phyloP scores from a whole-genome alignment of 345 rosid genomes.

The Lagerstroemia speciosa region DNA sequence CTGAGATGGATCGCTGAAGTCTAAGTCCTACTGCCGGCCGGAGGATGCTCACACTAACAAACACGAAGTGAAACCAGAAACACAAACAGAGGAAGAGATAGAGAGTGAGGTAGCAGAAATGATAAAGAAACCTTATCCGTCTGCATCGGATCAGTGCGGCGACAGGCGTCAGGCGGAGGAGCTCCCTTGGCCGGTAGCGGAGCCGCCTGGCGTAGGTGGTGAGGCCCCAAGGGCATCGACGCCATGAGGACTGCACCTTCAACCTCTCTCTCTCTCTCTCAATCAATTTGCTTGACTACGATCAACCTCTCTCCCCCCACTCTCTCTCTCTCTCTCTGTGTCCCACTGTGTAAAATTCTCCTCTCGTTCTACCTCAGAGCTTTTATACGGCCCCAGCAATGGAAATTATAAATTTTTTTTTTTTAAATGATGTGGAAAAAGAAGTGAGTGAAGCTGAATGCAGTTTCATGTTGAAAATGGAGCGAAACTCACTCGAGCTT shows the following conservation, averaged over 20 bases:
- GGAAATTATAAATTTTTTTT: too few relatives aligned
- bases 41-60: background rate
- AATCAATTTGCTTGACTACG: background rate
- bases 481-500: too few relatives aligned
- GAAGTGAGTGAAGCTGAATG: too few relatives aligned
- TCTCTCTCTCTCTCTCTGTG: background rate
- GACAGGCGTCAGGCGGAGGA: conserved; percentile 19
- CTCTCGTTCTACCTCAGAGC: too few relatives aligned
- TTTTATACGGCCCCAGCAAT: too few relatives aligned
- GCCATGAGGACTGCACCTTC: conserved; percentile 52
- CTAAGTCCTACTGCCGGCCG: conserved; percentile 10
- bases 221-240: conserved; percentile 38
- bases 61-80: conserved; percentile 7
- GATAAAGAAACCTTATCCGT: conserved; percentile 35
- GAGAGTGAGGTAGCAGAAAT: background rate
- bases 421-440: too few relatives aligned
- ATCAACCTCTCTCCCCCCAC: background rate
- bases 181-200: conserved; percentile 24
- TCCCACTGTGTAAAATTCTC: background rate
- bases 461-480: too few relatives aligned
- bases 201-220: conserved; percentile 15
- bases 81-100: background rate
- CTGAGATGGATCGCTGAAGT: conserved; percentile 23
- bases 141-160: conserved; percentile 31
- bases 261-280: conserved; percentile 13